Conservation (phyloP, 2,329 filamentous ascomycete genomes). For the Paracorniculantispora psalliotae region DNA sequence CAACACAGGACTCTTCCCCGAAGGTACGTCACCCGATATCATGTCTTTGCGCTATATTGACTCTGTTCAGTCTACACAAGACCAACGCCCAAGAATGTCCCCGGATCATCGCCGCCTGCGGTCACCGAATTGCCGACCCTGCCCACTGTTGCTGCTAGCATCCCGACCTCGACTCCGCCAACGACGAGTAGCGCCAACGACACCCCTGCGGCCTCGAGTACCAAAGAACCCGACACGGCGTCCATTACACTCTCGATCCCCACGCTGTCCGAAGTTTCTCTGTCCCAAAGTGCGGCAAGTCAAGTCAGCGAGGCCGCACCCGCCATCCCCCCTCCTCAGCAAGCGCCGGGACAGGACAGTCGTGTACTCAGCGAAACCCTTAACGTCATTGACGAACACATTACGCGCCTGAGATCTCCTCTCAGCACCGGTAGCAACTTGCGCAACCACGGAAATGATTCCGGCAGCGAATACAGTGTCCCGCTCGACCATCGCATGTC, state of each 20-base stretch:
- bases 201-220: conserved; percentile 20
- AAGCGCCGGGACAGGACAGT: conserved; percentile 38
- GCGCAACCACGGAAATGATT: conserved; percentile 60
- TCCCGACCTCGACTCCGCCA: conserved; percentile 17
- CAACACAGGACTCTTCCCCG: conserved; percentile 74
- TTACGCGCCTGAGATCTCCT: conserved; percentile 70
- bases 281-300: conserved; percentile 19
- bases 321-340: conserved; percentile 34
- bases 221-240: conserved; percentile 8
- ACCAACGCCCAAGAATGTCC: conserved; percentile 44
- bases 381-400: conserved; percentile 95
- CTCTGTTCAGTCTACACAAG: conserved; percentile 54
- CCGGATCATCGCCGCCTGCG: conserved; percentile 18
- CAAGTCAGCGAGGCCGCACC: conserved; percentile 24
- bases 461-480: conserved; percentile 85
- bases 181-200: conserved; percentile 1
- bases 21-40: conserved; percentile 52
- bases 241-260: conserved; percentile 26
- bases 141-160: background rate
- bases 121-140: background rate
- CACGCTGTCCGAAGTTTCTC: conserved; percentile 21
- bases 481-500: conserved; percentile 72
- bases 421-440: conserved; percentile 43
- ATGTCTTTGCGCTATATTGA: conserved; percentile 15
- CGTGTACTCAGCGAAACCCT: conserved; percentile 91